phyloP scores from a whole-genome alignment of 495 filamentous ascomycete genomes.

The Penicillium dipodomyicola region DNA sequence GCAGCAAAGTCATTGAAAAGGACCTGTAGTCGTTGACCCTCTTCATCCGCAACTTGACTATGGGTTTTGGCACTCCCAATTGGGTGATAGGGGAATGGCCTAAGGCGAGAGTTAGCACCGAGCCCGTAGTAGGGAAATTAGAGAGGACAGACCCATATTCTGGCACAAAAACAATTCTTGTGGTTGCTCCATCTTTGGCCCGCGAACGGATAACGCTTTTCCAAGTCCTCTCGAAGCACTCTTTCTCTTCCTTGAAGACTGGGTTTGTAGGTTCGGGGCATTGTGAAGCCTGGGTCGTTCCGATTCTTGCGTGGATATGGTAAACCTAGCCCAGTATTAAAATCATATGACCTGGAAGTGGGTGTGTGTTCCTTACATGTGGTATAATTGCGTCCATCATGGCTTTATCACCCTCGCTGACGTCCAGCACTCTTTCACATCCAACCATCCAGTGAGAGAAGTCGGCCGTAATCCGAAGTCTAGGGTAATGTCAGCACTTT shows the following conservation, averaged over 20 bases:
- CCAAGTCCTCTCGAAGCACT: conserved; percentile 30
- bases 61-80: conserved; percentile 21
- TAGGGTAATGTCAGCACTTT: background rate
- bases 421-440: conserved; percentile 25
- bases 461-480: conserved; percentile 27
- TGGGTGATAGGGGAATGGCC: conserved; percentile 35
- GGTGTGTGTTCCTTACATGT: conserved; percentile 16
- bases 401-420: conserved; percentile 24
- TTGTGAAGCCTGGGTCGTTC: conserved; percentile 33
- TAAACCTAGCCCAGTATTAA: conserved; percentile 17
- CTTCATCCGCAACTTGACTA: conserved; percentile 29
- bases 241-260: conserved; percentile 24
- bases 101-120: conserved; percentile 5
- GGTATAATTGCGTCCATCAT: conserved; percentile 26
- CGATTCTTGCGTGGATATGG: conserved; percentile 33
- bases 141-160: conserved; percentile 30
- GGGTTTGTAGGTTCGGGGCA: conserved; percentile 29
- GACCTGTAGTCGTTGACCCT: conserved; percentile 22
- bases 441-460: conserved; percentile 33
- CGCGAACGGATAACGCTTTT: conserved; percentile 16
- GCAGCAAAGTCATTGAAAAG: conserved; percentile 17
- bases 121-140: background rate
- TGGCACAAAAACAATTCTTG: conserved; percentile 26
- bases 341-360: background rate
- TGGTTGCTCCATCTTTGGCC: conserved; percentile 11